Evolutionary conservation across 495 filamentous ascomycete species (phyloP), one percentile per base, ranked within the genome.

Genomic region (Aspergillus cristatus): DNA sequence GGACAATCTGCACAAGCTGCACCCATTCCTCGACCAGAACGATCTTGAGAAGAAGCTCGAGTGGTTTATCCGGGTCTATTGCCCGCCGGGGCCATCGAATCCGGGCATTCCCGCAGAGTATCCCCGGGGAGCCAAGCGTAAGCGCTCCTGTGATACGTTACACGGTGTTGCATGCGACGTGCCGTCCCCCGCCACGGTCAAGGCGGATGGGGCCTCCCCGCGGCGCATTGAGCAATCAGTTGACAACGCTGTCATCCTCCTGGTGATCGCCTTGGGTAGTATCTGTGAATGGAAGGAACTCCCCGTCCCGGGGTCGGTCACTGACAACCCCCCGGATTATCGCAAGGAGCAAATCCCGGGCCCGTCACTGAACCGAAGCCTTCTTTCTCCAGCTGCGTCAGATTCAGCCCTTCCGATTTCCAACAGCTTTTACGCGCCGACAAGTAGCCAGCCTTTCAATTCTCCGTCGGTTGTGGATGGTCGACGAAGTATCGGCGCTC

Each of bases 221-320:
- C 49, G 45, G 15, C 53, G 49, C 1, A 55, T 67, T 16, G 61
- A 62, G n/a, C 48, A 40, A 17, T 57, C 61, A 3, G 53, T 63
- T 78, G 39, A 75, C 30, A 90, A 82, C 39, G 86, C 85, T 1
- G 65, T 95, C 24, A 76, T 94, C 2, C 67, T 95, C 3, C 62
- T 96, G 28, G 75, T 94, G 5, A 68, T 96, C 37, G 89, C 90
- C 1, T 60, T 98, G 18, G 91, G 91, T 8, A 83, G 84, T 46
- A 84, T 96, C 16, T 90, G 82, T 42, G 65, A 81, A 35, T 70
- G 79, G 38, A 72, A 68, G 40, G 66, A 72, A 1, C 67, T 60
- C 14, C 55, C 60, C 6, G 51, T 74, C 11, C 84, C 81, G 3
- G 82, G 82, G 14, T 71, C 79, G 3, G 55, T 63, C 12, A 56